phyloP scores from a whole-genome alignment of 805 yeast genomes.

The Debaryomyces maramus region DNA sequence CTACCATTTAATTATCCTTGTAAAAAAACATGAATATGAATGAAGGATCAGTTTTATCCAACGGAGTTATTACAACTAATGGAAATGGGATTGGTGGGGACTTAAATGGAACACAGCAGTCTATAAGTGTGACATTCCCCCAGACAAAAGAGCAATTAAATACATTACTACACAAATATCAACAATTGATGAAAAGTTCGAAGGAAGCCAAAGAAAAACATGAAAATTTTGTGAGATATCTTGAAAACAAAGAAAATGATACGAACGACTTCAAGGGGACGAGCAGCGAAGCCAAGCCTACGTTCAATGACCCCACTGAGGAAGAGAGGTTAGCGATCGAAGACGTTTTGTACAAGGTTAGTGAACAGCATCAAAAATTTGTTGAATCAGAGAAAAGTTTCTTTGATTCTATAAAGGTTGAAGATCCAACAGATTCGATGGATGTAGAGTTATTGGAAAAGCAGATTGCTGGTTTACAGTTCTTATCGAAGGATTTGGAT shows the following conservation, averaged over 20 bases:
- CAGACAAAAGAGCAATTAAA: conserved; percentile 25
- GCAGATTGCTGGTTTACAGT: conserved; percentile 64
- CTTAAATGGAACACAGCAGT: background rate
- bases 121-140: conserved; percentile 17
- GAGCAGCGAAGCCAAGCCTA: conserved; percentile 2
- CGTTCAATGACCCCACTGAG: conserved; percentile 23
- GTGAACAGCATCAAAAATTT: conserved; percentile 25
- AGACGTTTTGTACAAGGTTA: conserved; percentile 25
- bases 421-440: conserved; percentile 18
- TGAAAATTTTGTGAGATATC: conserved; percentile 11
- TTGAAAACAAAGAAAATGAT: conserved; percentile 2
- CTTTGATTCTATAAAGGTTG: conserved; percentile 17
- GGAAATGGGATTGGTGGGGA: conserved; percentile 3
- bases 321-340: conserved; percentile 29
- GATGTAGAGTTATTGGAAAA: conserved; percentile 50
- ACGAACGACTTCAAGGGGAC: conserved; percentile 4
- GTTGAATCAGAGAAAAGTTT: conserved; percentile 21
- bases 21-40: background rate
- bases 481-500: conserved; percentile 64
- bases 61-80: conserved; percentile 3
- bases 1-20: background rate
- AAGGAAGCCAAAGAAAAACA: conserved; percentile 19
- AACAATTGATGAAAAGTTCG: conserved; percentile 16
- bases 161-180: conserved; percentile 28
- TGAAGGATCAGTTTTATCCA: conserved; percentile 4